Percentiles rank a stretch among this genome's conserved stretches.
Conservation (phyloP, 805 yeast species). For the Diddensiella transvaalensis region DNA sequence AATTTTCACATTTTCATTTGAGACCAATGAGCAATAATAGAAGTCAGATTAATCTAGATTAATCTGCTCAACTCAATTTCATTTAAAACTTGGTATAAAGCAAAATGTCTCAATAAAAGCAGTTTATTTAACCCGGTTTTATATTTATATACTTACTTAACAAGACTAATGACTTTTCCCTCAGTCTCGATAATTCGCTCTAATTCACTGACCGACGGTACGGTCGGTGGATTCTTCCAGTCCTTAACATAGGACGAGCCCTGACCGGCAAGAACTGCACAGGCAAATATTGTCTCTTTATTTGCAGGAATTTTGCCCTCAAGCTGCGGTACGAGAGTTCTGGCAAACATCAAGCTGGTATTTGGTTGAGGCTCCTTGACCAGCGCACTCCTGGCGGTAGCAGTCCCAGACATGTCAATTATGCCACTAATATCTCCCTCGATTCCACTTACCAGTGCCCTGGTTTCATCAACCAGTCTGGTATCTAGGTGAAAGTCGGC, state of each 20-base stretch:
- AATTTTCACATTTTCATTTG: neutral
- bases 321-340: slow-evolving; percentile 16
- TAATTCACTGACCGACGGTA: neutral
- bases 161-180: neutral
- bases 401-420: neutral
- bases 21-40: neutral
- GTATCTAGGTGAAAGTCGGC: neutral
- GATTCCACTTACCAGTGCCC: slow-evolving; percentile 1
- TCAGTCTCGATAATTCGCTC: neutral
- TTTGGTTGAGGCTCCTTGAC: slow-evolving; percentile 14
- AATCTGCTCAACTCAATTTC: too few species aligned
- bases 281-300: slow-evolving; percentile 6
- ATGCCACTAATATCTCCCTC: slow-evolving; percentile 10
- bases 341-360: slow-evolving; percentile 13
- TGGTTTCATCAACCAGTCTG: neutral
- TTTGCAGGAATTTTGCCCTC: slow-evolving; percentile 9
- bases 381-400: slow-evolving; percentile 6
- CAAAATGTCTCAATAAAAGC: too few species aligned
- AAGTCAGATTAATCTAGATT: too few species aligned
- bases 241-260: neutral
- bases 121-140: too few species aligned
- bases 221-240: neutral
- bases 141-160: too few species aligned
- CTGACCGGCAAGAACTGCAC: slow-evolving; percentile 11
- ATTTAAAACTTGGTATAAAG: too few species aligned